phyloP scores from a whole-genome alignment of 2,329 filamentous ascomycete genomes.

The Aspergillus ruber region DNA sequence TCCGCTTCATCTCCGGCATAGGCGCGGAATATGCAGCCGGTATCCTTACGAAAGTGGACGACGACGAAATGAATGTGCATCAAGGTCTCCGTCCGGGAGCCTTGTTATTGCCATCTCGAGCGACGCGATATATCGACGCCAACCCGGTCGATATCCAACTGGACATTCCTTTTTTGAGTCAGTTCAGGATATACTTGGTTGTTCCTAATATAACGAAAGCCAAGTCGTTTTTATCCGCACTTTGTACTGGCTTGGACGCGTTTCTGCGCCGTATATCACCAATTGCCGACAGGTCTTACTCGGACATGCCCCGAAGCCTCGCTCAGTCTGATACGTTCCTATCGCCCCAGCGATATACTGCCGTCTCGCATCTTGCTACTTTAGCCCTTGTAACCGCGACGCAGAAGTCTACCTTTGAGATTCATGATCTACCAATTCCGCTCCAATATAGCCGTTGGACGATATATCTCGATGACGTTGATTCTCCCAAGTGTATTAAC shows the following conservation, averaged over 20 bases:
- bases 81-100: constrained; percentile 34
- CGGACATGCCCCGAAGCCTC: constrained; percentile 49
- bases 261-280: constrained; percentile 55
- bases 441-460: constrained; percentile 64
- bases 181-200: constrained; percentile 70
- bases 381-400: constrained; percentile 63
- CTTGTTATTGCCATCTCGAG: constrained; percentile 60
- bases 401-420: constrained; percentile 57
- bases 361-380: constrained; percentile 63
- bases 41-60: constrained; percentile 53
- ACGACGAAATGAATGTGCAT: constrained; percentile 15
- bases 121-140: constrained; percentile 67
- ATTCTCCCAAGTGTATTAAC: constrained; percentile 52
- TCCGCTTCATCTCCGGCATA: constrained; percentile 67
- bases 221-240: constrained; percentile 52
- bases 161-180: constrained; percentile 69
- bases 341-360: constrained; percentile 62
- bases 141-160: constrained; percentile 73
- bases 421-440: constrained; percentile 56
- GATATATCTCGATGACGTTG: constrained; percentile 63
- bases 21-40: constrained; percentile 63
- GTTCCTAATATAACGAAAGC: constrained; percentile 55
- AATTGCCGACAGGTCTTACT: constrained; percentile 57
- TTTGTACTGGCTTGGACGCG: constrained; percentile 51
- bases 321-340: constrained; percentile 60